phyloP scores from a whole-genome alignment of 345 rosid genomes.

The Hibiscus trionum region DNA sequence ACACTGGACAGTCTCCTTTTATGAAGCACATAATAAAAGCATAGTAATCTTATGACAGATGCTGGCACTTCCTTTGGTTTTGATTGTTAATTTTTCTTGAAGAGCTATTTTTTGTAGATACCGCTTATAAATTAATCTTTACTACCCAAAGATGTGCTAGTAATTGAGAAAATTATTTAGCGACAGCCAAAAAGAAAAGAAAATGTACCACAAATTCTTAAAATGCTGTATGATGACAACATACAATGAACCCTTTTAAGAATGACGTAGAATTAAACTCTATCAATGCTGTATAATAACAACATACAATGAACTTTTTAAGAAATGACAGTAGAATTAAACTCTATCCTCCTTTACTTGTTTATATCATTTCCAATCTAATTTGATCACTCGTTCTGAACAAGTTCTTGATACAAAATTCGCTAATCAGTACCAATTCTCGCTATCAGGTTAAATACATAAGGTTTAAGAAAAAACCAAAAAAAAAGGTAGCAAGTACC shows the following conservation, averaged over 20 bases:
- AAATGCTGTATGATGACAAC: neutral
- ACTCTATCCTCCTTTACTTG: neutral
- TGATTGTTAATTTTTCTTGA: neutral
- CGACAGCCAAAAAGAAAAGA: neutral
- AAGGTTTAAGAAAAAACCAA: neutral
- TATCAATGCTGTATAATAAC: neutral
- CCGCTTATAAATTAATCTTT: neutral
- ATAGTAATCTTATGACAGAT: neutral
- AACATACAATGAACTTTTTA: neutral
- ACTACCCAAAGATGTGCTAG: neutral
- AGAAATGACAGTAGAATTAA: neutral
- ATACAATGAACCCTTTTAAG: constrained; percentile 1
- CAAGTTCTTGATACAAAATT: neutral
- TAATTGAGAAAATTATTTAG: neutral
- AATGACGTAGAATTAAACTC: neutral
- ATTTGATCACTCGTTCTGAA: neutral
- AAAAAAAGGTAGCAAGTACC: neutral
- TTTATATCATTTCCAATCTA: neutral
- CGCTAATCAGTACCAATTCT: neutral
- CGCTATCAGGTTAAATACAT: neutral
- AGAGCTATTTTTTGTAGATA: neutral
- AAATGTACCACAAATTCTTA: neutral
- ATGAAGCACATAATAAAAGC: neutral
- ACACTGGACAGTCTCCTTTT: neutral
- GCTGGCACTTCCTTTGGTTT: neutral